These are phyloP conservation scores for Coffea canephora DNA, from an alignment of 257 asterid species.

Conservation along the genomic window DNA sequence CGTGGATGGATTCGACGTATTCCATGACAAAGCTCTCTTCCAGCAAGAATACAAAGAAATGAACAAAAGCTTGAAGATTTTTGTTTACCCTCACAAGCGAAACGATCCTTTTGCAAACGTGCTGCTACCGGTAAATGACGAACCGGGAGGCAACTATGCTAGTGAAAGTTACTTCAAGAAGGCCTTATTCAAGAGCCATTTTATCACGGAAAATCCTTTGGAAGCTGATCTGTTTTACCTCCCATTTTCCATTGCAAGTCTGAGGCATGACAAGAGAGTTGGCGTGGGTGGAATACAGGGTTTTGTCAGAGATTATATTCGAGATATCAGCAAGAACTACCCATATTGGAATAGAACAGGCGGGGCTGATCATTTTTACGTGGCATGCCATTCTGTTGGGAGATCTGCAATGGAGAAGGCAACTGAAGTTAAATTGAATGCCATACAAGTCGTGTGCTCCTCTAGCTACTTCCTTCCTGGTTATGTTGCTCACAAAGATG, in stretches of 20 bases:
- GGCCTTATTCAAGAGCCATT: conserved; percentile 55
- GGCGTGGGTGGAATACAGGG: conserved; percentile 69
- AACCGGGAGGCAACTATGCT: conserved; percentile 83
- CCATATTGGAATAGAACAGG: conserved; percentile 82
- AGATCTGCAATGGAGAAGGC: conserved; percentile 76
- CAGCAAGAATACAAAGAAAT: conserved; percentile 53
- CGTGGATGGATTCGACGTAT: conserved; percentile 30
- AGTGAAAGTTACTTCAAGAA: conserved; percentile 91
- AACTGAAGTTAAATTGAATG: conserved; percentile 56
- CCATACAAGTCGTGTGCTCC: conserved; percentile 88
- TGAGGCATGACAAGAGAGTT: conserved; percentile 67
- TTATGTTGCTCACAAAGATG: conserved; percentile 83
- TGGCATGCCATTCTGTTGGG: conserved; percentile 83
- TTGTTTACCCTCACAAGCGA: conserved; percentile 56
- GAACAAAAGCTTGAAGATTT: conserved; percentile 65
- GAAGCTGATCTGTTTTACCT: conserved; percentile 76
- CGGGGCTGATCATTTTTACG: conserved; percentile 91
- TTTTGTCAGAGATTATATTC: conserved; percentile 46
- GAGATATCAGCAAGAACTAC: conserved; percentile 39
- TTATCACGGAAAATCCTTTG: conserved; percentile 64
- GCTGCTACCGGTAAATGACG: conserved; percentile 34
- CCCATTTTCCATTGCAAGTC: conserved; percentile 75
- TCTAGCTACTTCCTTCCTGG: conserved; percentile 77
- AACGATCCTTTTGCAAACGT: conserved; percentile 68
- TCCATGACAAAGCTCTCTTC: conserved; percentile 53